Conservation (phyloP, 495 filamentous ascomycete genomes). For the Glutinoglossum americanum region DNA sequence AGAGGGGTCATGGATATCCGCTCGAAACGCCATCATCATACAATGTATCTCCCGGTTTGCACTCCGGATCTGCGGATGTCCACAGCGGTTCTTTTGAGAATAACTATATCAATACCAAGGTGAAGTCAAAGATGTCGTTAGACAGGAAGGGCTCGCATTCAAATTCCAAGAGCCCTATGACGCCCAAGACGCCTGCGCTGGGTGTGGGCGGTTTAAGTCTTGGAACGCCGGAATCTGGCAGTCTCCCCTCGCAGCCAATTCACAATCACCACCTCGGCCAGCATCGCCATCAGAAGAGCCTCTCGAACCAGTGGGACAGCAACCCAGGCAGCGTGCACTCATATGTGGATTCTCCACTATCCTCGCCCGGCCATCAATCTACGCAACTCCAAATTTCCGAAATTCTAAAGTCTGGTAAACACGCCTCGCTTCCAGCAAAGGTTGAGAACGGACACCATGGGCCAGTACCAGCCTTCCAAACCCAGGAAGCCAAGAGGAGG, state of each 20-base stretch:
- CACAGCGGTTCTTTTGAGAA: constrained; percentile 22
- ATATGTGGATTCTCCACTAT: constrained; percentile 62
- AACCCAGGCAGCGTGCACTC: constrained; percentile 57
- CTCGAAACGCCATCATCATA: constrained; percentile 16
- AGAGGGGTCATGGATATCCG: constrained; percentile 12
- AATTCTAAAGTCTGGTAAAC: constrained; percentile 44
- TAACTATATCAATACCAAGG: constrained; percentile 25
- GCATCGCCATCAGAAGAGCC: constrained; percentile 56
- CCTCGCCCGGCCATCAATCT: constrained; percentile 36
- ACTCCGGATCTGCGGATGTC: constrained; percentile 19
- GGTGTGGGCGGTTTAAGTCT: constrained; percentile 34
- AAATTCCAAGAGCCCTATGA: constrained; percentile 53
- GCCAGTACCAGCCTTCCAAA: constrained; percentile 27
- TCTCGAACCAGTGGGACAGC: constrained; percentile 63
- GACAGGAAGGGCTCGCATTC: constrained; percentile 38
- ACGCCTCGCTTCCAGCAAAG: constrained; percentile 48
- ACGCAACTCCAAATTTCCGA: constrained; percentile 42
- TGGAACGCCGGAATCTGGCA: constrained; percentile 41
- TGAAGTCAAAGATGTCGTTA: constrained; percentile 30
- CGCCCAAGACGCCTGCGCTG: constrained; percentile 43
- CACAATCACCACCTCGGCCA: constrained; percentile 30
- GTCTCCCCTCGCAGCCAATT: constrained; percentile 56
- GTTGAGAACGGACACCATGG: constrained; percentile 32
- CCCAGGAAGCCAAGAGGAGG: constrained; percentile 83
- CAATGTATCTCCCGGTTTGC: constrained; percentile 27